Base-by-base conservation (phyloP, 2,329 filamentous ascomycete species). In the Gaeumannomyces tritici region DNA sequence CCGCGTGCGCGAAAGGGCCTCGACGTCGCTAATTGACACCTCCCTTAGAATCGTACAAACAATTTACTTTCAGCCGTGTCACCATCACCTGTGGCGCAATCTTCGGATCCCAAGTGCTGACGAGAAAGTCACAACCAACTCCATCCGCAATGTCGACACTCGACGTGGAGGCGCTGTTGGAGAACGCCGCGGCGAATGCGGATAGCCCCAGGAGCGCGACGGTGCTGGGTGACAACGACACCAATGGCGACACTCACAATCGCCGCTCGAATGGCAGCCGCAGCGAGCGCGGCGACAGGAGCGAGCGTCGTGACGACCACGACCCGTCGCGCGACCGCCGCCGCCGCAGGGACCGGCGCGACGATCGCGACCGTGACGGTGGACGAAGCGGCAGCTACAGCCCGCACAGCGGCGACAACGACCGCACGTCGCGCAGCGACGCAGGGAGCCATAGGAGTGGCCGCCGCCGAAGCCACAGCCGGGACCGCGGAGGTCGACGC, bases 121-220 rank as follows among this genome's bases (percentile, higher is more conserved):
- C 21, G 42, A n/a, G 42, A 24, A 18, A 28, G 18, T 13, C 27
- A 21, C 24, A 18, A 28, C 18, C 8, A 57, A 57, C 8, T n/a
- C 3, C 29, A 59, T 2, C 24, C 26, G 70, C 65, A 63, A 89
- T 89, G 86, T 86, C 86, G 73, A 82, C 82, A 74, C 79, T 88
- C 68, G 91, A 96, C 73, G 91, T 97, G 70, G 93, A 97, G 81
- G 91, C 91, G 67, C 84, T 97, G 67, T 86, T 97, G 69, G 92
- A 96, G 24, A 55, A 55, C 76, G 90, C 89, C 61, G 91, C 90
- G 66, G 90, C 90, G 61, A 87, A 86, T 55, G 64, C 62, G 51
- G 62, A 58, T 67, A 80, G 81, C 67, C 76, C 79, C 64, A 77
- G 79, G 62, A 33, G 29, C 26, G 42, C 42, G 42, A 51, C 42